Conservation (phyloP, 352 stramenopile species). For the Nothophytophthora sp. region DNA sequence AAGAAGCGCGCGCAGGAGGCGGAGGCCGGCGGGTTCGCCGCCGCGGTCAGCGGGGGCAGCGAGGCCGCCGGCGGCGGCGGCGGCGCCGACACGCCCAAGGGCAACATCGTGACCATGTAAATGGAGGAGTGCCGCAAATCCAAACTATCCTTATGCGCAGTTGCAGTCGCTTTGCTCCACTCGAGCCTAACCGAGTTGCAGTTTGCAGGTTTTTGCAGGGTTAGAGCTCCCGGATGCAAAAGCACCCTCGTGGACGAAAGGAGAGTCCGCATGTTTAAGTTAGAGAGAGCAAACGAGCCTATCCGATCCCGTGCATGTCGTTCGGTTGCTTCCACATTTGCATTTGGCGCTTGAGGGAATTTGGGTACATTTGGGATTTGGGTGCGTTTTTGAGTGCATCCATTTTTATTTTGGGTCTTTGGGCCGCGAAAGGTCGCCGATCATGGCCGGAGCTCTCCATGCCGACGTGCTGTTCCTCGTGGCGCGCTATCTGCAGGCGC, state of each 20-base stretch:
- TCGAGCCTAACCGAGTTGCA: not conserved
- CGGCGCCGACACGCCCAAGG: constrained; percentile 65
- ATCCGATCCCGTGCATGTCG: no score
- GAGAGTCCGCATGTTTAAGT: no score
- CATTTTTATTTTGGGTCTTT: no score
- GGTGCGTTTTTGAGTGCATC: no score
- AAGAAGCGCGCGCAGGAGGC: constrained; percentile 66
- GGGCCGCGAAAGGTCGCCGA: constrained; percentile 10
- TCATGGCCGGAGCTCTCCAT: constrained; percentile 13
- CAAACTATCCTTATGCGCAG: constrained; percentile 34
- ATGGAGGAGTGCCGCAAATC: constrained; percentile 8
- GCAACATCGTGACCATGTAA: constrained; percentile 84
- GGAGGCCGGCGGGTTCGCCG: constrained; percentile 42
- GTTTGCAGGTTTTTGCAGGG: not conserved
- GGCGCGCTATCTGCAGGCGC: constrained; percentile 41
- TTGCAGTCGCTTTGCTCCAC: no score
- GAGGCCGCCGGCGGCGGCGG: constrained; percentile 21
- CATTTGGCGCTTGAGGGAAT: no score
- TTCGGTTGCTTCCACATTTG: no score
- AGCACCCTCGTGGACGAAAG: no score
- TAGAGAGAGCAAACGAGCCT: no score
- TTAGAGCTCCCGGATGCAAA: constrained; percentile 1
- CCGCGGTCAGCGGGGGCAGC: constrained; percentile 34
- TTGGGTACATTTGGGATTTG: no score
- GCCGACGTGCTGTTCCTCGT: constrained; percentile 59